phyloP scores from a whole-genome alignment of 148 eudicot species.

The Polygonum aviculare region DNA sequence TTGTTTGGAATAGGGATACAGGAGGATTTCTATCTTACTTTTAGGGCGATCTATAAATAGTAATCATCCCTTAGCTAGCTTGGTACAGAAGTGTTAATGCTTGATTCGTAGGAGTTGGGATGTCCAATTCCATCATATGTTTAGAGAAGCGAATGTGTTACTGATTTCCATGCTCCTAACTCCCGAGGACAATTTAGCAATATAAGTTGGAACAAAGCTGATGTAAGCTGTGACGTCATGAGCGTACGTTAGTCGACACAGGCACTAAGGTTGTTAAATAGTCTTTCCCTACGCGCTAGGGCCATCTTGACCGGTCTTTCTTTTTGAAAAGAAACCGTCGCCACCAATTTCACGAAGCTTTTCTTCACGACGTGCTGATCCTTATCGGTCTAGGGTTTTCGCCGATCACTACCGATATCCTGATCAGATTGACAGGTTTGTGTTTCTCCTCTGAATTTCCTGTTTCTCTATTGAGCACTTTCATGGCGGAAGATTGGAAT shows the following conservation, averaged over 20 bases:
- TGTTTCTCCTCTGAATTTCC: not conserved
- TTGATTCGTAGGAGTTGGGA: too few species aligned
- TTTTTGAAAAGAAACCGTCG: not conserved
- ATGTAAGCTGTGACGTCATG: not conserved
- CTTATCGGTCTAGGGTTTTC: not conserved
- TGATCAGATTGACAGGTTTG: conserved; percentile 2
- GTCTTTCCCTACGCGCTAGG: not conserved
- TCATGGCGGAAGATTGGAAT: not conserved
- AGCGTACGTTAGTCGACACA: not conserved
- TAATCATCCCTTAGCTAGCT: too few species aligned
- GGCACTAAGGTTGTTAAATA: not conserved
- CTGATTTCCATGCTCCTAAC: too few species aligned
- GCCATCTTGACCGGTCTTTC: not conserved
- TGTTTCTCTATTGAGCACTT: not conserved
- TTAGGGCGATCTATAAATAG: too few species aligned
- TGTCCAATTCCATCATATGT: too few species aligned
- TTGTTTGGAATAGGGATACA: too few species aligned
- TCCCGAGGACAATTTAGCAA: not conserved
- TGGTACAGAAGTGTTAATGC: too few species aligned
- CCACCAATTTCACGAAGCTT: not conserved
- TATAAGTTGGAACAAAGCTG: not conserved
- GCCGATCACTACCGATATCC: not conserved
- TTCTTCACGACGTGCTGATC: not conserved
- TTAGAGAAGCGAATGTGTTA: too few species aligned
- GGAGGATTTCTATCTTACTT: too few species aligned